Evolutionary conservation across 805 yeast genomes (phyloP), one percentile per base, ranked within the genome.

Genomic region (Candida oleophila): DNA sequence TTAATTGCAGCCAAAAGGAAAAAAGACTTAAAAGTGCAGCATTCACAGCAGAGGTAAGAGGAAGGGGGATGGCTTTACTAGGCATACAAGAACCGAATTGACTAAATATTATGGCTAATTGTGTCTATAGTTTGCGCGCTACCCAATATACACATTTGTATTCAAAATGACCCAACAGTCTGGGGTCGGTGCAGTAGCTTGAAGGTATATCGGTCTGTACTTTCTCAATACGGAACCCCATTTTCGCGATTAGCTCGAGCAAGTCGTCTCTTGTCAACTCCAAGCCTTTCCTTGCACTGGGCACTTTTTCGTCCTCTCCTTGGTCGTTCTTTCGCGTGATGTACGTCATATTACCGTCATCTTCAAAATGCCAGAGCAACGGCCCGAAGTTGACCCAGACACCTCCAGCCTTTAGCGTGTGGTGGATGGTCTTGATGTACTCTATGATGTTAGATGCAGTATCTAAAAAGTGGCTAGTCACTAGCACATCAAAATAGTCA

Each of bases 61-160:
- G n/a, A n/a, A n/a, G n/a, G n/a, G n/a, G n/a, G n/a, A n/a, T n/a
- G n/a, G n/a, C n/a, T n/a, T n/a, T n/a, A n/a, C n/a, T n/a, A n/a
- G n/a, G n/a, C n/a, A n/a, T n/a, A n/a, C n/a, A n/a, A n/a, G n/a
- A n/a, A n/a, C n/a, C n/a, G n/a, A n/a, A n/a, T n/a, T n/a, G n/a
- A n/a, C n/a, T n/a, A n/a, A n/a, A n/a, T n/a, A 34, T 14, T 18
- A 15, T 34, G 19, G 8, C 12, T 5, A 5, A 7, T 34, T 34
- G 8, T 30, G 4, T 7, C 36, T 28, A 41, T 16, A 40, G 49
- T 54, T 69, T 76, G 35, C 53, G 60, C 47, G 85, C 83, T 2
- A 84, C 80, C 90, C 90, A 86, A 55, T 67, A 86, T 49, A 83
- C 87, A 55, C 90, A 83, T 20, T 77, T 66, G 55, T 84, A 86